phyloP scores from a whole-genome alignment of 2,329 filamentous ascomycete genomes.

The Scedosporium boydii region DNA sequence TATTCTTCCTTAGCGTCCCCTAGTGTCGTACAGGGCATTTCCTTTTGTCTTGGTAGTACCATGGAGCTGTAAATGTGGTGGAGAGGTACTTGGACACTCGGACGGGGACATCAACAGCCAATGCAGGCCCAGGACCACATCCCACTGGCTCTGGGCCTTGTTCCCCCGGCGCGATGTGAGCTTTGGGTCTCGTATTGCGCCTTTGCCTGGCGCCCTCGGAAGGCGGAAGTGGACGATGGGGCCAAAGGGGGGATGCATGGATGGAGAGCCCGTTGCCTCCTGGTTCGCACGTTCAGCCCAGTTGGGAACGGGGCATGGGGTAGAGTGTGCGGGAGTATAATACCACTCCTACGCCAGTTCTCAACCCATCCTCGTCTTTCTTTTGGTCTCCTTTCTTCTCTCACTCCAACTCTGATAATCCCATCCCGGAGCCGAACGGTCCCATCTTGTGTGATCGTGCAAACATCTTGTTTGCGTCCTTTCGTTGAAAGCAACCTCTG shows the following conservation, averaged over 20 bases:
- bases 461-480: constrained; percentile 17
- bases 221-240: neutral
- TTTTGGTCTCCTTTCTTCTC: constrained; percentile 4
- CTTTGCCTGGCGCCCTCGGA: neutral
- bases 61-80: neutral
- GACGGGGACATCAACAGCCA: neutral
- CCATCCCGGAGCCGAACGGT: neutral
- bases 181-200: neutral
- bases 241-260: neutral
- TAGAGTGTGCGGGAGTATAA: neutral
- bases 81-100: neutral
- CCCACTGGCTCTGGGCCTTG: neutral
- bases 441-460: constrained; percentile 7
- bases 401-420: constrained; percentile 3
- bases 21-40: neutral
- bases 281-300: neutral
- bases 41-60: neutral
- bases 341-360: neutral
- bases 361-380: neutral
- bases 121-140: neutral
- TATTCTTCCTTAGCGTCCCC: neutral
- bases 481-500: constrained; percentile 5
- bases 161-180: neutral
- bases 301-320: neutral
- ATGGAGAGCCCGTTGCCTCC: neutral